phyloP scores from a whole-genome alignment of 768 basidiomycete genomes.

The Krasilnikovozyma curviuscula region DNA sequence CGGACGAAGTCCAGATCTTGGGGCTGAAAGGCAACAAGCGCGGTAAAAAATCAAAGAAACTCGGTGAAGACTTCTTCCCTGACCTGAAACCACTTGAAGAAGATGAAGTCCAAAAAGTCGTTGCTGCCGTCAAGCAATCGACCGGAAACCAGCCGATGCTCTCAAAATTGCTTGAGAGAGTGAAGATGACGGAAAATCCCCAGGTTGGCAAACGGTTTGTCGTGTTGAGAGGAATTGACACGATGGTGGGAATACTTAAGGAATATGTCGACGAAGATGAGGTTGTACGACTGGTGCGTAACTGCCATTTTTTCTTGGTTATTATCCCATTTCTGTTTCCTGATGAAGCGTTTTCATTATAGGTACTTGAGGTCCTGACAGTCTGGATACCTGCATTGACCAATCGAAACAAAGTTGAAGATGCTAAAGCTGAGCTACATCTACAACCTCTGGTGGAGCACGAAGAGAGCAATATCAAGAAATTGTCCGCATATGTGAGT shows the following conservation, averaged over 20 bases:
- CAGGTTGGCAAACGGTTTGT: too few relatives aligned
- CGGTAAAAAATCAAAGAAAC: slow-evolving; percentile 76
- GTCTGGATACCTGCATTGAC: slow-evolving; percentile 67
- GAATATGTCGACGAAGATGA: slow-evolving; percentile 55
- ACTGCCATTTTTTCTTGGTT: background rate
- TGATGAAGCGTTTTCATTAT: background rate
- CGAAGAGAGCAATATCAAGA: too few relatives aligned
- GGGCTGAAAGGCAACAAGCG: slow-evolving; percentile 73
- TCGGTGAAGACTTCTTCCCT: slow-evolving; percentile 88
- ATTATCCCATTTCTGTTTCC: background rate
- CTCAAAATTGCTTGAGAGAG: slow-evolving; percentile 59
- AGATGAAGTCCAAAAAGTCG: slow-evolving; percentile 73
- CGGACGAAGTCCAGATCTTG: slow-evolving; percentile 65
- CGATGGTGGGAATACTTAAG: too few relatives aligned
- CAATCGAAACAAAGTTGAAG: slow-evolving; percentile 78
- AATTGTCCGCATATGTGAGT: background rate
- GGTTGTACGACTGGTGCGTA: slow-evolving; percentile 46
- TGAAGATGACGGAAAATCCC: slow-evolving; percentile 38
- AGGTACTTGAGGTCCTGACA: slow-evolving; percentile 28
- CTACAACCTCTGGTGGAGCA: slow-evolving; percentile 35
- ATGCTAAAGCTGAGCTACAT: slow-evolving; percentile 48
- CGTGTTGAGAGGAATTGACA: too few relatives aligned
- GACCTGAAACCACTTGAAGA: slow-evolving; percentile 51
- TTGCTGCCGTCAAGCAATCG: slow-evolving; percentile 78
- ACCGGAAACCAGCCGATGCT: slow-evolving; percentile 56